These are phyloP conservation scores for Arachis stenosperma DNA, from an alignment of 306 rosid genomes.

Conservation along the genomic window DNA sequence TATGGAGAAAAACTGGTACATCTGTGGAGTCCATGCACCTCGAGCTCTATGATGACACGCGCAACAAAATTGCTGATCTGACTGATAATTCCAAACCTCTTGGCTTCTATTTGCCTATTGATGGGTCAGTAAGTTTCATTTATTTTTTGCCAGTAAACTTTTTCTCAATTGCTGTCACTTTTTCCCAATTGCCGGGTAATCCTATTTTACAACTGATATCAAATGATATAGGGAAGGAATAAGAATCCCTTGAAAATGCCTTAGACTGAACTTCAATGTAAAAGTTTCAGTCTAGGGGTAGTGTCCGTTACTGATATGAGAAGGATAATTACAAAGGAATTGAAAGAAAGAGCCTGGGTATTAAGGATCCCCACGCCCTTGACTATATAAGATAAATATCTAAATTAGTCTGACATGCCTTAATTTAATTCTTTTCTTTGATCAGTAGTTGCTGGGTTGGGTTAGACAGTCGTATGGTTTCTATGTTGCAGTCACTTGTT, in stretches of 20 bases:
- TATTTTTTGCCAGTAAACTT: neutral
- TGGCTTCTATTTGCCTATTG: slow-evolving; percentile 79
- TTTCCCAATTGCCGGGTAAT: neutral
- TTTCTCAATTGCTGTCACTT: neutral
- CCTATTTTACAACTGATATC: no score
- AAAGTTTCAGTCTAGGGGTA: no score
- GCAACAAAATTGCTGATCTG: slow-evolving; percentile 67
- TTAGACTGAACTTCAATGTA: no score
- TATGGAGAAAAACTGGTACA: slow-evolving; percentile 84
- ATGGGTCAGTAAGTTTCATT: slow-evolving; percentile 55
- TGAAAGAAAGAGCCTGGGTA: no score
- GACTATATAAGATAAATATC: no score
- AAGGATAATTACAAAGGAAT: no score
- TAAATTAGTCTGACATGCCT: neutral
- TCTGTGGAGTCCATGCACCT: slow-evolving; percentile 76
- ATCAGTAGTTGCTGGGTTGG: slow-evolving; percentile 7
- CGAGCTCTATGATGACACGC: slow-evolving; percentile 67
- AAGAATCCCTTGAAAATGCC: no score
- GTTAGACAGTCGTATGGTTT: neutral
- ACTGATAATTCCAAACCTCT: slow-evolving; percentile 63
- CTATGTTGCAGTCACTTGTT: neutral
- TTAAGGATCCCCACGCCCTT: no score
- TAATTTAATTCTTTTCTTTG: neutral
- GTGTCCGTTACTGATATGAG: no score
- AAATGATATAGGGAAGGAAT: no score